phyloP scores from a whole-genome alignment of 2,329 filamentous ascomycete genomes.

The Phoma sp. region DNA sequence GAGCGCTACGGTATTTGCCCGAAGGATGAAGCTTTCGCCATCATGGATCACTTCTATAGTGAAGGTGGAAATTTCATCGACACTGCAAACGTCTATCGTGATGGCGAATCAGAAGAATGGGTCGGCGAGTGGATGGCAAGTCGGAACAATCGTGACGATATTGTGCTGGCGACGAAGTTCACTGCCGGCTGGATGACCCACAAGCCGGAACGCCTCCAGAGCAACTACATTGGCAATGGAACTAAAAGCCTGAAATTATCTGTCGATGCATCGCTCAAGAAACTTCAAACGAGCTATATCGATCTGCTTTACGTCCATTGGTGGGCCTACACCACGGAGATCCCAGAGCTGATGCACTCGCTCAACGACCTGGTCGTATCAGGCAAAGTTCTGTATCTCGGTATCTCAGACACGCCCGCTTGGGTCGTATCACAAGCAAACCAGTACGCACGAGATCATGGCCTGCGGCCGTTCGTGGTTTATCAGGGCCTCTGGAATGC shows the following conservation, averaged over 20 bases:
- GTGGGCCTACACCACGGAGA: constrained; percentile 52
- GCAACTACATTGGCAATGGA: constrained; percentile 24
- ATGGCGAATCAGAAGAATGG: constrained; percentile 31
- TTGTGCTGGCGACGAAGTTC: constrained; percentile 41
- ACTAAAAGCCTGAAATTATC: constrained; percentile 25
- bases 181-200: constrained; percentile 28
- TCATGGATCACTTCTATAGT: constrained; percentile 71
- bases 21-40: constrained; percentile 59
- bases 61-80: constrained; percentile 78
- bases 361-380: constrained; percentile 50
- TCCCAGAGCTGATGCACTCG: constrained; percentile 53
- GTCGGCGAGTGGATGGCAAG: constrained; percentile 53
- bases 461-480: constrained; percentile 48
- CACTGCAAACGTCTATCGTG: constrained; percentile 54
- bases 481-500: constrained; percentile 53
- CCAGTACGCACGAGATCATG: constrained; percentile 49
- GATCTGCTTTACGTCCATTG: constrained; percentile 56
- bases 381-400: constrained; percentile 54
- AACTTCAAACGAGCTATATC: constrained; percentile 66
- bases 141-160: constrained; percentile 43
- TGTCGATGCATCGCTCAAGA: constrained; percentile 22
- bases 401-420: constrained; percentile 53
- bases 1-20: not conserved
- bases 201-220: constrained; percentile 13
- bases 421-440: constrained; percentile 44